Base-by-base conservation (phyloP, 2,329 filamentous ascomycete genomes). In the Dryadomyces quercivorus region DNA sequence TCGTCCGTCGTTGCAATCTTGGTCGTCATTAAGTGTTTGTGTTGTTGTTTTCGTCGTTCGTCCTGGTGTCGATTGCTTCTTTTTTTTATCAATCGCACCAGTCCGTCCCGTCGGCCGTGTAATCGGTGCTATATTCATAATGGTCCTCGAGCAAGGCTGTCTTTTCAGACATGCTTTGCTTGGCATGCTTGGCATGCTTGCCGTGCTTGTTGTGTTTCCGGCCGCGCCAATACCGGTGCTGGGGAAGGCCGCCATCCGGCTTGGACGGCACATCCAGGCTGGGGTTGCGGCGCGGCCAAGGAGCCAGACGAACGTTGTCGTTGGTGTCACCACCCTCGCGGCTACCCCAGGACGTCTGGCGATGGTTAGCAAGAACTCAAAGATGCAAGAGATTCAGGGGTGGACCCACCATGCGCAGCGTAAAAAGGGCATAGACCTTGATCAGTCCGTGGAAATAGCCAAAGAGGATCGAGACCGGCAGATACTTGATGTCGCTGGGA, bases 331-430 rank as follows among this genome's bases (percentile, higher is more conserved):
- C 91, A 63, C 93, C 91, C 63, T 89, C 88, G 69, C 91, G 85
- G 71, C 89, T 95, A 65, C 91, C 91, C 91, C 91, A 96, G 52
- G 90, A 92, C 47, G 91, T 96, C 91, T 96, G 52, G 21, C n/a
- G 55, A 31, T 16, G 31, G 31, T 54, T 56, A 42, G 10, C 31
- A 21, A n/a, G 22, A 48, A 18, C 26, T n/a, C n/a, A n/a, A 5
- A 47, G 48, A 18, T 22, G 13, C n/a, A 44, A 52, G 13, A 44
- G 7, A 50, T 3, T 13, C 5, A 44, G 50, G 31, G 45, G 26
- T 49, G 49, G 9, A 50, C 84, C 70, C 79, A 94, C 89, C 81
- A 87, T 85, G 65, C 86, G 84, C 61, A 91, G 80, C 56, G 91
- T 95, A 61, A 85, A 75, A 58, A 91, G 76, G 44, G 92, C 90